phyloP scores from a whole-genome alignment of 768 basidiomycete species.

The Clavaria fumosa region DNA sequence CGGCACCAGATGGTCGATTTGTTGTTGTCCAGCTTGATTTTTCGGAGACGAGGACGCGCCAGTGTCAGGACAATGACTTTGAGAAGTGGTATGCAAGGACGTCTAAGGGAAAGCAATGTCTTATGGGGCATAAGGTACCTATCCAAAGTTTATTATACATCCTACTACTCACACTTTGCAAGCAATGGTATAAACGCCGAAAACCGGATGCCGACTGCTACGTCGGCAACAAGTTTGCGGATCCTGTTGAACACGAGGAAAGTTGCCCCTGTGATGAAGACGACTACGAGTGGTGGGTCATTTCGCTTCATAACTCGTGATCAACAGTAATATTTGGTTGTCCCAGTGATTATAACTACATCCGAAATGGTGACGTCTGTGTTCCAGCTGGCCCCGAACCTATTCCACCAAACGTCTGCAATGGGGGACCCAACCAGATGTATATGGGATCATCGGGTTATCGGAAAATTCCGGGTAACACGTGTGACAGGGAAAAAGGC shows the following conservation, averaged over 20 bases:
- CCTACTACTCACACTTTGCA: too few species aligned
- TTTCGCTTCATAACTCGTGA: background rate
- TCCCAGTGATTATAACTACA: slow-evolving; percentile 76
- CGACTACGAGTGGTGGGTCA: slow-evolving; percentile 77
- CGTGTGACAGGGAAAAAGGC: slow-evolving; percentile 47
- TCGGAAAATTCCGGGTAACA: slow-evolving; percentile 84
- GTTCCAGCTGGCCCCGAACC: slow-evolving; percentile 79
- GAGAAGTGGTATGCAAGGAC: slow-evolving; percentile 80
- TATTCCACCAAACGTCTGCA: slow-evolving; percentile 64
- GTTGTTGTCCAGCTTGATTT: slow-evolving; percentile 79
- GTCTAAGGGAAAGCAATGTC: slow-evolving; percentile 43
- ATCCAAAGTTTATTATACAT: too few species aligned
- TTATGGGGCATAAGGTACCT: slow-evolving; percentile 85
- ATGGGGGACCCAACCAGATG: slow-evolving; percentile 32
- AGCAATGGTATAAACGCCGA: slow-evolving; percentile 92
- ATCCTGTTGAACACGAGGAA: slow-evolving; percentile 75
- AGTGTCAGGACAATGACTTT: slow-evolving; percentile 61
- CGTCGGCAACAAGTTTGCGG: slow-evolving; percentile 77
- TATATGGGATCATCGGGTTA: slow-evolving; percentile 89
- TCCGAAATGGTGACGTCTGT: slow-evolving; percentile 61
- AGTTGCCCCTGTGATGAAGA: slow-evolving; percentile 69
- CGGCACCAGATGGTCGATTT: slow-evolving; percentile 39
- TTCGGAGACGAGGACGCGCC: slow-evolving; percentile 40
- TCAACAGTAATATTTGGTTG: background rate
- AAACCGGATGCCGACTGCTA: slow-evolving; percentile 78